Base-by-base conservation (phyloP, 2,329 filamentous ascomycete species). In the Pezicula rhizophila region DNA sequence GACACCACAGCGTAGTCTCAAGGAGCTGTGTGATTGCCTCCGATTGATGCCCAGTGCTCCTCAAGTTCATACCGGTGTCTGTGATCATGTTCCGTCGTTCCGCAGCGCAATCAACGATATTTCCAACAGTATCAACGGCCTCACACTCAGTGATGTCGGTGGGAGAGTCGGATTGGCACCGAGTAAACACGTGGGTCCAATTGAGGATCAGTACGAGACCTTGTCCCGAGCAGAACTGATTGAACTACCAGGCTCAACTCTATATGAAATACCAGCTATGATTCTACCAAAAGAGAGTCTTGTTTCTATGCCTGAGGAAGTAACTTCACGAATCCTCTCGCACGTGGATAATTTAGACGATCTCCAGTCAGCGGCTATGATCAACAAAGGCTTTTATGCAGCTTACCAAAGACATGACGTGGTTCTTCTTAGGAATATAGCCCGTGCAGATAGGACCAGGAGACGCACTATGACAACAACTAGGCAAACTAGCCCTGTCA, bases 151-250 rank as follows among this genome's bases (percentile, higher is more conserved):
- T 41, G 75, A 78, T 26, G 68, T 78, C 1, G 73, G 69, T 14
- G 73, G 74, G 0, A 67, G 67, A 54, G 67, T 68, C 35, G 76
- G 74, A 5, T 78, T 75, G 75, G 75, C 67, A 0, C 51, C 78
- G 2, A 74, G 71, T 2, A 71, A 70, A 54, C 62, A 70, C 45
- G 50, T 50, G 12, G 49, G 50, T 17, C 46, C 48, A 26, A 51
- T 47, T 39, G 52, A 54, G 14, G 51, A 51, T 40, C 48, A 45
- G 15, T 43, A 50, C 25, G 49, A 51, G 14, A 42, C 52, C 11
- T 34, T 41, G 20, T 15, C 49, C 14, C n/a, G 44, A 23, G 53
- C 54, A n/a, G n/a, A 15, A 37, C 43, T 15, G 23, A 7, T 8
- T 10, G 28, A 48, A 40, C 12, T 17, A n/a, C 41, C 41, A 17